These are phyloP conservation scores for Crucihimalaya himalaica DNA, from an alignment of 345 rosid species.

Conservation along the genomic window DNA sequence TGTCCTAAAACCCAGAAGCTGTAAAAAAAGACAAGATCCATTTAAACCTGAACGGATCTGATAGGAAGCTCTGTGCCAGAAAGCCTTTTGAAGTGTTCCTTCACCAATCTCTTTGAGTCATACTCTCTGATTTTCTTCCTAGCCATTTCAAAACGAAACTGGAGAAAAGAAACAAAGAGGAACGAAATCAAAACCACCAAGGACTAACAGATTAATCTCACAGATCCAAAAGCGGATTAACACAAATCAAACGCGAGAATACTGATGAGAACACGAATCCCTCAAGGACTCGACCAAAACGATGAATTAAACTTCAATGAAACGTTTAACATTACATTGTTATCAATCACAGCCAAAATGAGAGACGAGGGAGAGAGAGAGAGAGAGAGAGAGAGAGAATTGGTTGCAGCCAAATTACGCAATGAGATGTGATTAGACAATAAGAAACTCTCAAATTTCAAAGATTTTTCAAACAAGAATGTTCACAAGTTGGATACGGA, in stretches of 20 bases:
- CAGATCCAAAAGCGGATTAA: conserved; percentile 7
- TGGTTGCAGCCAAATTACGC: background rate
- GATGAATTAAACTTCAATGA: too few species aligned
- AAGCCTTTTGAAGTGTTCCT: conserved; percentile 89
- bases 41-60: conserved; percentile 77
- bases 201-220: background rate
- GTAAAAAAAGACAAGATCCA: background rate
- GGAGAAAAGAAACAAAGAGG: background rate
- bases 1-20: background rate
- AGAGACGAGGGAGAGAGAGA: too few species aligned
- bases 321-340: too few species aligned
- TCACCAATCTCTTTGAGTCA: conserved; percentile 91
- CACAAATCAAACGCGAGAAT: background rate
- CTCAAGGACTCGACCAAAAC: too few species aligned
- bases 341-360: too few species aligned
- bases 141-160: conserved; percentile 56
- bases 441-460: background rate
- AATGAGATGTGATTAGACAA: background rate
- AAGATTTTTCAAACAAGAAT: conserved; percentile 2
- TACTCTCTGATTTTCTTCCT: conserved; percentile 99
- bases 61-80: conserved; percentile 72
- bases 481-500: background rate
- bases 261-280: too few species aligned
- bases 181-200: background rate
- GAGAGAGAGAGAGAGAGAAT: too few species aligned